Conservation (phyloP, 768 basidiomycete genomes). For the Gymnopilus dilepis region DNA sequence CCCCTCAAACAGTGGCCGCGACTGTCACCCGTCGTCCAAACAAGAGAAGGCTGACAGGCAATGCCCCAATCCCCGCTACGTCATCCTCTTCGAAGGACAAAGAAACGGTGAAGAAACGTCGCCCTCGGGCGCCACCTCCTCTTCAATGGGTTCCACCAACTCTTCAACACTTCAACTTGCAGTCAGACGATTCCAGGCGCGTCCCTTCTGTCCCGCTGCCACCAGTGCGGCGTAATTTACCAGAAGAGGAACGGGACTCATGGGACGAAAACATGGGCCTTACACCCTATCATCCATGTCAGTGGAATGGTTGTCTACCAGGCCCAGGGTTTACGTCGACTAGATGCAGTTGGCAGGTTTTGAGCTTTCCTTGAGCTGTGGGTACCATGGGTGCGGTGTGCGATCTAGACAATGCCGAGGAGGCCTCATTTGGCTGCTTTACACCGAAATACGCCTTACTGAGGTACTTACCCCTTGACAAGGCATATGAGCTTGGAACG, state of each 20-base stretch:
- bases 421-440: no score
- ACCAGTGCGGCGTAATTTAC: constrained; percentile 54
- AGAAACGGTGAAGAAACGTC: constrained; percentile 54
- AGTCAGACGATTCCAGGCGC: constrained; percentile 54
- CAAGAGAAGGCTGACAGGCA: background rate
- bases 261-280: constrained; percentile 60
- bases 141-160: constrained; percentile 74
- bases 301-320: constrained; percentile 69
- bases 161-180: constrained; percentile 63
- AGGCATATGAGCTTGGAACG: no score
- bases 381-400: no score
- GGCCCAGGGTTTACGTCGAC: constrained; percentile 48
- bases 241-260: constrained; percentile 71
- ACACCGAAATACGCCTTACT: no score
- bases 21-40: constrained; percentile 9
- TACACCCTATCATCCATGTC: constrained; percentile 68
- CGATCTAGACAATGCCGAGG: no score
- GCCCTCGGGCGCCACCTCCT: constrained; percentile 75
- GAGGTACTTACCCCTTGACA: no score
- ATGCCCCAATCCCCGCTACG: constrained; percentile 6
- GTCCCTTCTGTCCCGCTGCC: constrained; percentile 63
- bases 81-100: constrained; percentile 19
- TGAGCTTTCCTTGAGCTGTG: no score
- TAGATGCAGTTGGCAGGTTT: no score
- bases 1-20: constrained; percentile 16